Conservation (phyloP, 2,329 filamentous ascomycete genomes). For the Graphilbum sp. region DNA sequence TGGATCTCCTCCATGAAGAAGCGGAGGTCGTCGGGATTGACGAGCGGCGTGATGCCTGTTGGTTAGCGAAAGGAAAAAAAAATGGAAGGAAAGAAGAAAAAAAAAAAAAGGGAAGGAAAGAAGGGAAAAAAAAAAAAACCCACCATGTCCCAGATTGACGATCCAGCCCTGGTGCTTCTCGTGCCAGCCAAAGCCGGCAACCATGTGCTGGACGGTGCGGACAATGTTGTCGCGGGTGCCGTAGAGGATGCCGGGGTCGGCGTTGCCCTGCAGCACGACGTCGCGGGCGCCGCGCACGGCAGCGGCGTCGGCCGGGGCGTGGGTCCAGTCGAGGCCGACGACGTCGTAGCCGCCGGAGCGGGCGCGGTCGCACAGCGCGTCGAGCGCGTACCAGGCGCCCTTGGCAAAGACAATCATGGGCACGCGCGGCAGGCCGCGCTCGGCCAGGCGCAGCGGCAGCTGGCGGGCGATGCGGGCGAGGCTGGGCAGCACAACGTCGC, state of each 20-base stretch:
- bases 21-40: slow-evolving; percentile 82
- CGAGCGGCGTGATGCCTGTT: slow-evolving; percentile 85
- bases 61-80: background rate
- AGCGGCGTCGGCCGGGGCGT: slow-evolving; percentile 73
- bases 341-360: slow-evolving; percentile 58
- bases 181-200: slow-evolving; percentile 59
- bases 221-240: slow-evolving; percentile 72
- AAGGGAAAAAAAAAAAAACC: slow-evolving; percentile 12
- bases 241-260: slow-evolving; percentile 85
- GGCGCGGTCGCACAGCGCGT: slow-evolving; percentile 54
- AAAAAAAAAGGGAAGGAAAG: slow-evolving; percentile 25
- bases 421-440: slow-evolving; percentile 61
- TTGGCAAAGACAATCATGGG: slow-evolving; percentile 98
- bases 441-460: slow-evolving; percentile 56
- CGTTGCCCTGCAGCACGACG: slow-evolving; percentile 81
- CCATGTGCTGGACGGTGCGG: slow-evolving; percentile 68
- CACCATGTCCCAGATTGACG: slow-evolving; percentile 88
- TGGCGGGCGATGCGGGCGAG: slow-evolving; percentile 68
- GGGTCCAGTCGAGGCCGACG: slow-evolving; percentile 87
- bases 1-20: slow-evolving; percentile 93
- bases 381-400: slow-evolving; percentile 88
- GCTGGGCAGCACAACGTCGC: slow-evolving; percentile 73
- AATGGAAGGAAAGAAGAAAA: slow-evolving; percentile 12
- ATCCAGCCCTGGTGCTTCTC: slow-evolving; percentile 88
- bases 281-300: slow-evolving; percentile 58